Percentiles rank a stretch among this genome's conserved stretches.
phyloP scores from a whole-genome alignment of 208 protist genomes.

The Herpetomonas tarakana region DNA sequence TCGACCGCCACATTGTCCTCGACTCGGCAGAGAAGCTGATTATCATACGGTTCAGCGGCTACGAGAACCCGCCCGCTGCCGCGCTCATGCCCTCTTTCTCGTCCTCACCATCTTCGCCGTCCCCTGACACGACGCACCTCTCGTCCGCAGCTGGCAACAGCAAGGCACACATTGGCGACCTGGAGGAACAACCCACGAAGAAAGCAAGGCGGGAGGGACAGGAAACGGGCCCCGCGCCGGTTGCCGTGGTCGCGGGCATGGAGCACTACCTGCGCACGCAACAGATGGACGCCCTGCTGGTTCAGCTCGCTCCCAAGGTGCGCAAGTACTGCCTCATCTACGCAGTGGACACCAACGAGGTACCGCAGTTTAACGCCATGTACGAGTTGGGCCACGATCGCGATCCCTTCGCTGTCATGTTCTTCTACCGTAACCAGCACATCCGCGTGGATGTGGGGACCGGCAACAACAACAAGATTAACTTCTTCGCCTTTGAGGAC shows the following conservation, averaged over 20 bases:
- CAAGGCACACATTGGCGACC: too few relatives aligned
- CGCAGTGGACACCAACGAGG: constrained; percentile 71
- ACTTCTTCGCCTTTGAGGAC: constrained; percentile 95
- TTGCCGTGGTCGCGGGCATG: constrained; percentile 18
- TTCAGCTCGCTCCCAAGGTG: constrained; percentile 66
- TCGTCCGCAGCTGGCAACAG: too few relatives aligned
- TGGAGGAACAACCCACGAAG: too few relatives aligned
- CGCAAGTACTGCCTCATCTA: constrained; percentile 83
- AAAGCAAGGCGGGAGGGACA: too few relatives aligned
- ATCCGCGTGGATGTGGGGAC: constrained; percentile 99
- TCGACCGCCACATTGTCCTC: constrained; percentile 83
- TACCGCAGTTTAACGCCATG: constrained; percentile 98
- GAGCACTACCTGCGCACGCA: constrained; percentile 62
- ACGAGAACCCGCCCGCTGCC: constrained; percentile 24
- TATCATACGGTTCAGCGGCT: constrained; percentile 74
- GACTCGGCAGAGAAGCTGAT: constrained; percentile 80
- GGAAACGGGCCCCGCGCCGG: constrained; percentile 2
- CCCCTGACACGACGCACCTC: too few relatives aligned
- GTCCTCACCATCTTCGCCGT: too few relatives aligned
- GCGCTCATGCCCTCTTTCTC: constrained; percentile 91
- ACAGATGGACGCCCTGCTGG: constrained; percentile 71
- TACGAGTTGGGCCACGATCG: constrained; percentile 97
- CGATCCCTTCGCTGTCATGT: constrained; percentile 98
- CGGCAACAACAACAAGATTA: constrained; percentile 99
- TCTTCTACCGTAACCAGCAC: constrained; percentile 99